Conservation (phyloP, 2,329 filamentous ascomycete species). For the Clarireedia homoeocarpa region DNA sequence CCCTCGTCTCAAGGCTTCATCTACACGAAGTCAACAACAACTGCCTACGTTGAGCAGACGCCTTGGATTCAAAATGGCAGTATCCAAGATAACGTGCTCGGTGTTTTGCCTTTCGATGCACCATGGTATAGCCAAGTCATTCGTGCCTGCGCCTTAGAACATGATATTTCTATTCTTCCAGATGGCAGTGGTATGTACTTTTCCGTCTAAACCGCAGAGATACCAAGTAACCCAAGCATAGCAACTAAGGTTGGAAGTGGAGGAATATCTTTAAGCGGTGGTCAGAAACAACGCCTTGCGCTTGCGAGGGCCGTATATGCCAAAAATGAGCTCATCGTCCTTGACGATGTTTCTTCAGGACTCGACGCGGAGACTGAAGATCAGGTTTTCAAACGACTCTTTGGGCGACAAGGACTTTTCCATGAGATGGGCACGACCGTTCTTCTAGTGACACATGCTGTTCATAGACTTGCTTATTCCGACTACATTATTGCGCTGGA, state of each 20-base stretch:
- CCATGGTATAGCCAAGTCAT: constrained; percentile 57
- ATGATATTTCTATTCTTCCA: constrained; percentile 56
- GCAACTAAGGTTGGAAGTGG: constrained; percentile 25
- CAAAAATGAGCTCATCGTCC: constrained; percentile 21
- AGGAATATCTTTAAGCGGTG: constrained; percentile 30
- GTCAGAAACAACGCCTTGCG: constrained; percentile 35
- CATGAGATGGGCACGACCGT: constrained; percentile 29
- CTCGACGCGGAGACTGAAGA: constrained; percentile 25
- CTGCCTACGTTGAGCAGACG: constrained; percentile 38
- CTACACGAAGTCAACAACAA: constrained; percentile 13
- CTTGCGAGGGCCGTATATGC: constrained; percentile 49
- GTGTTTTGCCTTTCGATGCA: constrained; percentile 36
- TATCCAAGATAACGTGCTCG: constrained; percentile 35
- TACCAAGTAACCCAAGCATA: constrained; percentile 2
- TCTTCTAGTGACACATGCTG: constrained; percentile 32
- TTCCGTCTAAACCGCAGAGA: neutral
- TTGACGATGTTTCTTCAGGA: constrained; percentile 27
- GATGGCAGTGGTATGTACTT: constrained; percentile 41
- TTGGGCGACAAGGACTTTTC: constrained; percentile 16
- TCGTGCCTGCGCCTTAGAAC: constrained; percentile 54
- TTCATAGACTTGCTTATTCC: constrained; percentile 29
- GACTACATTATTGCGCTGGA: constrained; percentile 35
- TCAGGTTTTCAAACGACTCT: constrained; percentile 18
- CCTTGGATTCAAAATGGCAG: constrained; percentile 39
- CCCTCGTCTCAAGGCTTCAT: constrained; percentile 21